These are phyloP conservation scores for Saturnispora silvae DNA, from an alignment of 805 yeast genomes.

Conservation along the genomic window DNA sequence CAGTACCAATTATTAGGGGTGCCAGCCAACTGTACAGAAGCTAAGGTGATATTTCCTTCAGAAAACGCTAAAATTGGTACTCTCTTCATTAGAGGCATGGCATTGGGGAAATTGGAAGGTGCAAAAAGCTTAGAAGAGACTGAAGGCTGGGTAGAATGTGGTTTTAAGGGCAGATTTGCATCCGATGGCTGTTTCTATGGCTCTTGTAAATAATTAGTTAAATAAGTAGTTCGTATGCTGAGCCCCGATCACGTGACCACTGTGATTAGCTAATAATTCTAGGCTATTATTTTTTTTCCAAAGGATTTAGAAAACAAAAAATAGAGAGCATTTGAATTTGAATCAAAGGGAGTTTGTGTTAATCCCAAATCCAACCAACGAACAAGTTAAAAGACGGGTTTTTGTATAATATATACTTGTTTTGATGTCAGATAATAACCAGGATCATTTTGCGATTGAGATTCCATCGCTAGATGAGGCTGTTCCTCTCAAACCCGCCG, in stretches of 20 bases:
- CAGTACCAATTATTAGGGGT: constrained; percentile 39
- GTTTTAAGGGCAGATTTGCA: constrained; percentile 51
- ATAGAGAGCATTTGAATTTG: not conserved
- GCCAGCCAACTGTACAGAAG: constrained; percentile 47
- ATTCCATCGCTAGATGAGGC: constrained; percentile 2
- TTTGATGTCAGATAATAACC: too few species aligned
- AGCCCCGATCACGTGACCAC: too few species aligned
- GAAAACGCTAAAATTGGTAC: constrained; percentile 37
- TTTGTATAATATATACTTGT: too few species aligned
- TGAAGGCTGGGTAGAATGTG: constrained; percentile 40
- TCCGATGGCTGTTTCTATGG: constrained; percentile 62
- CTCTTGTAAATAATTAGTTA: not conserved
- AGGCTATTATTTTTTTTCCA: too few species aligned
- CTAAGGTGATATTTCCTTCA: constrained; percentile 34
- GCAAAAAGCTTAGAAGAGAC: constrained; percentile 25
- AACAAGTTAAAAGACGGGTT: too few species aligned
- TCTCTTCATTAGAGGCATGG: constrained; percentile 53
- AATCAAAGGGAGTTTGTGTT: not conserved
- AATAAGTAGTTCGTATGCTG: too few species aligned
- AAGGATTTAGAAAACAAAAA: not conserved
- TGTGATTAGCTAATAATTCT: constrained; percentile 1
- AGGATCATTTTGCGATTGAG: constrained; percentile 3
- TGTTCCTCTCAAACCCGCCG: not conserved
- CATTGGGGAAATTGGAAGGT: constrained; percentile 37
- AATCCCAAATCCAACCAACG: not conserved